These are phyloP conservation scores for Botrytis sinoallii DNA, from an alignment of 2,329 filamentous ascomycete genomes.

Conservation along the genomic window DNA sequence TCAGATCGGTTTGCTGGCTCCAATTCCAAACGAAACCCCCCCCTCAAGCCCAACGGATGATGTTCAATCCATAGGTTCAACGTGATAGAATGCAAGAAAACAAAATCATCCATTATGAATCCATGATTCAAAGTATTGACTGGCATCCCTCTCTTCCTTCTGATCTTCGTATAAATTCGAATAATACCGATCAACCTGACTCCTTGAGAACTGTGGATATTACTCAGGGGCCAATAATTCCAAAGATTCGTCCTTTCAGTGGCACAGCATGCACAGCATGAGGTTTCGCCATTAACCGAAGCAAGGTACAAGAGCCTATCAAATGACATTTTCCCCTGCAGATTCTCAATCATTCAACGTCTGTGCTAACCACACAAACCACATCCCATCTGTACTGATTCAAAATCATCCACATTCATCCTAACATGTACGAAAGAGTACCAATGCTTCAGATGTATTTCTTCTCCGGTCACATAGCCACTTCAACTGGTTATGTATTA, in stretches of 20 bases:
- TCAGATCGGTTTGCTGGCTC: background rate
- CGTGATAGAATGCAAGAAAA: background rate
- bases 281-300: slow-evolving; percentile 12
- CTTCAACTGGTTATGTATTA: slow-evolving; percentile 18
- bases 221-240: slow-evolving; percentile 17
- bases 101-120: background rate
- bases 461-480: slow-evolving; percentile 1
- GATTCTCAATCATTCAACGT: slow-evolving; percentile 1
- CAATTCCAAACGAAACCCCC: background rate
- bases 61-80: background rate
- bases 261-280: slow-evolving; percentile 5
- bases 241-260: background rate
- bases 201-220: background rate
- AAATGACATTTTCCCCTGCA: background rate
- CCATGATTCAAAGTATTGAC: background rate
- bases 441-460: slow-evolving; percentile 19
- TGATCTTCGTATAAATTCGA: background rate
- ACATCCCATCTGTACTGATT: background rate
- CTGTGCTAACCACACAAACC: background rate
- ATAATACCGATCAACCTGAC: background rate
- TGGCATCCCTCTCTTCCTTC: background rate
- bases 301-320: slow-evolving; percentile 10
- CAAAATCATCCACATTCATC: slow-evolving; percentile 2
- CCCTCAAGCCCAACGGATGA: background rate
- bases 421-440: background rate